Percentiles rank a stretch among this genome's conserved stretches.
phyloP scores from a whole-genome alignment of 192 early-diverging fungal genomes.

The Linnemannia elongata region DNA sequence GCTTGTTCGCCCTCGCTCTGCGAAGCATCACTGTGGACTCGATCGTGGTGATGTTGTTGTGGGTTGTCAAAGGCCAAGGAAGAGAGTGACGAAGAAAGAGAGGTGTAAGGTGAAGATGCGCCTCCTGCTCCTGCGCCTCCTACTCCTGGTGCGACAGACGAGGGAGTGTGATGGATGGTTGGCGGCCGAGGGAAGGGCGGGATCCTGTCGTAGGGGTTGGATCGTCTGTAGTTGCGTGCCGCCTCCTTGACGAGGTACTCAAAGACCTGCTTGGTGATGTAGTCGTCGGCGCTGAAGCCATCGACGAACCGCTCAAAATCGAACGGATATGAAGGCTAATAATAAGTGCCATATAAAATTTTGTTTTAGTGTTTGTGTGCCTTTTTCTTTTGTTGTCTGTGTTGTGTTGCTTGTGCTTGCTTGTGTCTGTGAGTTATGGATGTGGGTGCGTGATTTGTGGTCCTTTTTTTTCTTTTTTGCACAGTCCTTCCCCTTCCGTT shows the following conservation, averaged over 20 bases:
- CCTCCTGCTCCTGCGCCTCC: background rate
- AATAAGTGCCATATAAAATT: too few relatives aligned
- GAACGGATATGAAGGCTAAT: conserved; percentile 13
- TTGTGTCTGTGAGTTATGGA: background rate
- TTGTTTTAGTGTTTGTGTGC: background rate
- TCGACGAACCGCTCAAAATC: conserved; percentile 26
- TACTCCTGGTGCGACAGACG: background rate
- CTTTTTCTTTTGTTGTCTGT: background rate
- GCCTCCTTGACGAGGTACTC: conserved; percentile 17
- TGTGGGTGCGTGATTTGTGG: background rate
- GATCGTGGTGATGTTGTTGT: background rate
- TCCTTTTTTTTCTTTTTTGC: background rate
- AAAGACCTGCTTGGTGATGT: conserved; percentile 21
- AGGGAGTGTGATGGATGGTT: conserved; percentile 10
- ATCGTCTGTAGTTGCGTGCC: conserved; percentile 5
- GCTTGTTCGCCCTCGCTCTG: background rate
- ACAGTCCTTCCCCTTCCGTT: background rate
- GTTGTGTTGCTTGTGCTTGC: background rate
- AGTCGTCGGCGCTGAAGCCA: conserved; percentile 6
- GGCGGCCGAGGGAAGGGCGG: background rate
- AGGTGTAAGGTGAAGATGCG: background rate
- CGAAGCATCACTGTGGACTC: background rate
- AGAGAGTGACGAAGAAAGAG: conserved; percentile 10
- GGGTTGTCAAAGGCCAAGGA: background rate
- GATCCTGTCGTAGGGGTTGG: background rate